Evolutionary conservation across 805 yeast species (phyloP), one percentile per base, ranked within the genome.

Genomic region (Starmerella asiatica): DNA sequence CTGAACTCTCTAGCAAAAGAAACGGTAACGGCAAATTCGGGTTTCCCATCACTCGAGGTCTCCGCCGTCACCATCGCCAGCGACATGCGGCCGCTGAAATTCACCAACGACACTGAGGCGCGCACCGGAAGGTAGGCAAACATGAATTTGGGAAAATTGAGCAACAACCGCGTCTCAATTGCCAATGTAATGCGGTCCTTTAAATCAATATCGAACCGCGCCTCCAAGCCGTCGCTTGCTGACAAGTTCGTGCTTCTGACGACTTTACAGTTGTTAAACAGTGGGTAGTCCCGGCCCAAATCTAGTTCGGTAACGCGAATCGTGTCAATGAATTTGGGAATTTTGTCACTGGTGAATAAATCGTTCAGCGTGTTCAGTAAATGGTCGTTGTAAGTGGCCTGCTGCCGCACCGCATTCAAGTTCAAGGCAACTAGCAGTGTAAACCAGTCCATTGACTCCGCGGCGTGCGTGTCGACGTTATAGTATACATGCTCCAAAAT

Each of bases 361-460:
- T 70, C 74, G 52, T 82, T 76, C 36, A 91, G 63, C 1, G 85
- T 76, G 48, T 80, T 78, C 45, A 86, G 75, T 20, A 91, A 79
- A 56, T 84, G 85, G 56, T 91, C 91, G 36, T 85, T 75, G 31
- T 71, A 67, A 41, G 83, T 61, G 0, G 97, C 97, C 56, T 91
- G 97, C n/a, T 76, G 70, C 42, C 98, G 70, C 45, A 85, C 69
- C 47, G 86, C 94, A 24, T 82, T 73, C 20, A 91, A 75, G 6
- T 85, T 76, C 57, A 91, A 96, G 0, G 96, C 98, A 16, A 91
- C 70, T 28, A 91, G 65, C 1, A 91, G 96, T 48, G 88, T 91
- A 58, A 91, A 84, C 98, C 98, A 91, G 57, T 91, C 98, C 44
- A 91, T 62, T 0, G 95, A 79, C 62, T 91, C 98, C 0, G 96